Evolutionary conservation across 306 rosid genomes (phyloP).

Genomic region (Betula pendula): DNA sequence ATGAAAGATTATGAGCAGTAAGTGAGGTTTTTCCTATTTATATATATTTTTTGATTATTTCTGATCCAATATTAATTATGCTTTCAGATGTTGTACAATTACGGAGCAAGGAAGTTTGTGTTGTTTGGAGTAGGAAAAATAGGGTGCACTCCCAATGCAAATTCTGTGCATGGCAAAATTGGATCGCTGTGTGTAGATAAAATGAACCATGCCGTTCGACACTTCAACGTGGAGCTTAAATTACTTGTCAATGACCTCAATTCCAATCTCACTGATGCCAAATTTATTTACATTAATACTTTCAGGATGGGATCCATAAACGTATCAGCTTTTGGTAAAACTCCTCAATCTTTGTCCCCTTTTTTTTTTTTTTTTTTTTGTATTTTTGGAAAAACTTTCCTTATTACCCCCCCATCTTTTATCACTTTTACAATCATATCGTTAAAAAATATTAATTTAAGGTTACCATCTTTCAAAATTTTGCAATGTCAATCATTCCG

Average conservation of each 20-base stretch:
- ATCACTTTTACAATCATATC: too few species aligned
- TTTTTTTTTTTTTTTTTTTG: too few species aligned
- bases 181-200: conserved; percentile 45
- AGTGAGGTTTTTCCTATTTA: not conserved
- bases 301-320: conserved; percentile 18
- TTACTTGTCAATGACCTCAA: conserved; percentile 40
- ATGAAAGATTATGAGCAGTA: too few species aligned
- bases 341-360: too few species aligned
- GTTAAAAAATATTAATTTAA: too few species aligned
- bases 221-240: conserved; percentile 47
- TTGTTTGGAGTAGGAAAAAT: conserved; percentile 43
- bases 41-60: too few species aligned
- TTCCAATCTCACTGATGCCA: conserved; percentile 27
- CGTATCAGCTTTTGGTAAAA: conserved; percentile 4
- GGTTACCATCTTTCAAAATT: too few species aligned
- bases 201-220: conserved; percentile 26
- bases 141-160: conserved; percentile 63
- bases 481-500: too few species aligned
- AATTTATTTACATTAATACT: conserved; percentile 35
- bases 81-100: conserved; percentile 19
- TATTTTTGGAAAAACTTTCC: too few species aligned
- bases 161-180: conserved; percentile 26
- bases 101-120: conserved; percentile 66
- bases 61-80: not conserved
- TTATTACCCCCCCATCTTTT: too few species aligned